These are phyloP conservation scores for Aspergillus neoniger DNA, from an alignment of 2,329 filamentous ascomycete species.

Conservation along the genomic window DNA sequence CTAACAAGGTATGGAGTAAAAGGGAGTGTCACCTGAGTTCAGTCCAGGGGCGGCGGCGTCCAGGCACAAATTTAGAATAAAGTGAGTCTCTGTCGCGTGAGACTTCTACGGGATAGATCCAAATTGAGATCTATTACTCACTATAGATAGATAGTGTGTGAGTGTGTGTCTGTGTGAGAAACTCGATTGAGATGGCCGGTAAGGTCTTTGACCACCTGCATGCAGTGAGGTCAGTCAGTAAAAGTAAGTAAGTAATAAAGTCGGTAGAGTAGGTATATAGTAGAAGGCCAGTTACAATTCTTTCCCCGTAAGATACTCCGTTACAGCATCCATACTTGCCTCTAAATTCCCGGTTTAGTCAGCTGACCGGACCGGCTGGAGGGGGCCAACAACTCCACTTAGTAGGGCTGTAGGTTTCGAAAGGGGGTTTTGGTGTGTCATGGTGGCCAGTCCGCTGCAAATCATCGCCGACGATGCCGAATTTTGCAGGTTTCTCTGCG, in stretches of 20 bases:
- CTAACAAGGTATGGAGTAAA: neutral
- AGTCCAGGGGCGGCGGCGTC: neutral
- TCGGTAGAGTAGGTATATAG: no score
- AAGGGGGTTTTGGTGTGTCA: constrained; percentile 27
- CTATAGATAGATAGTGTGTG: neutral
- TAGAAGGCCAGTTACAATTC: no score
- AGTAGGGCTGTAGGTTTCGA: constrained; percentile 22
- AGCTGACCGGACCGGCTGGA: constrained; percentile 21
- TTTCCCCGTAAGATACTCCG: neutral
- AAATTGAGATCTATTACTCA: neutral
- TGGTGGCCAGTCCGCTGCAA: constrained; percentile 27
- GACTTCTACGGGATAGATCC: neutral
- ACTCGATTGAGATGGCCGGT: no score
- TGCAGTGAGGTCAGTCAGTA: neutral
- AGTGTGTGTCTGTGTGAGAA: neutral
- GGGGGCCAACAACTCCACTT: constrained; percentile 19
- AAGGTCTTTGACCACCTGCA: neutral
- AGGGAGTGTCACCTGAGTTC: no score
- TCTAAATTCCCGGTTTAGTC: constrained; percentile 14
- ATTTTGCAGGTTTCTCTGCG: constrained; percentile 22
- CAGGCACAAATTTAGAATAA: constrained; percentile 1
- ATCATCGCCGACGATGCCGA: constrained; percentile 21
- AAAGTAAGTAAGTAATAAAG: neutral
- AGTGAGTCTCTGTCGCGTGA: neutral
- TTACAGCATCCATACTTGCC: neutral